These are phyloP conservation scores for Meredithiella fracta DNA, from an alignment of 2,329 filamentous ascomycete species.

Conservation along the genomic window DNA sequence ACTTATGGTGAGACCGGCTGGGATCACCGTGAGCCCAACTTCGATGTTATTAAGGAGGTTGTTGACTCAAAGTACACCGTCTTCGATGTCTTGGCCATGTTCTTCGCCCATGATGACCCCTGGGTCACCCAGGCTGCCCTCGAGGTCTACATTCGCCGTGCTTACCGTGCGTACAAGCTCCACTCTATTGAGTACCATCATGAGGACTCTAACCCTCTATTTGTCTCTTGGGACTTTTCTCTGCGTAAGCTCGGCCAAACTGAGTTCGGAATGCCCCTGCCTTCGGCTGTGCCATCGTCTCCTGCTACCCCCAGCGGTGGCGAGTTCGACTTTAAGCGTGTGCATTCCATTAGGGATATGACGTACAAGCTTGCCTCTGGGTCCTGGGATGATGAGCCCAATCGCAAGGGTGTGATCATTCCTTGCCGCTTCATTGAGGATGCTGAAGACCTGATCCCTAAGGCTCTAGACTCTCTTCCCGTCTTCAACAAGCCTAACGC, in stretches of 20 bases:
- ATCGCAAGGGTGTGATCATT: slow-evolving; percentile 83
- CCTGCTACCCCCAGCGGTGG: slow-evolving; percentile 54
- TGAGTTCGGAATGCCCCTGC: slow-evolving; percentile 69
- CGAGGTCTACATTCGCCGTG: slow-evolving; percentile 89
- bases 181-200: slow-evolving; percentile 83
- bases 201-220: slow-evolving; percentile 47
- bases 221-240: slow-evolving; percentile 88
- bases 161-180: slow-evolving; percentile 88
- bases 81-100: slow-evolving; percentile 85
- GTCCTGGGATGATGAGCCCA: slow-evolving; percentile 52
- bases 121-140: slow-evolving; percentile 89
- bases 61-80: slow-evolving; percentile 98
- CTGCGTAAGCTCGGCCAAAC: slow-evolving; percentile 84
- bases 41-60: slow-evolving; percentile 89
- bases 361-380: slow-evolving; percentile 53
- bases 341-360: slow-evolving; percentile 94
- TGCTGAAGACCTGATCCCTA: slow-evolving; percentile 68
- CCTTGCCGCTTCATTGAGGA: slow-evolving; percentile 90
- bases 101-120: slow-evolving; percentile 86
- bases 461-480: slow-evolving; percentile 72
- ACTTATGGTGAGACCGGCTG: slow-evolving; percentile 92
- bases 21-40: slow-evolving; percentile 84
- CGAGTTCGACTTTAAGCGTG: slow-evolving; percentile 54
- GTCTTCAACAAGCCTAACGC: slow-evolving; percentile 35
- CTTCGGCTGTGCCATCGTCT: slow-evolving; percentile 67